Evolutionary conservation across 768 basidiomycete species (phyloP).

Genomic region (Ramaria sp.): DNA sequence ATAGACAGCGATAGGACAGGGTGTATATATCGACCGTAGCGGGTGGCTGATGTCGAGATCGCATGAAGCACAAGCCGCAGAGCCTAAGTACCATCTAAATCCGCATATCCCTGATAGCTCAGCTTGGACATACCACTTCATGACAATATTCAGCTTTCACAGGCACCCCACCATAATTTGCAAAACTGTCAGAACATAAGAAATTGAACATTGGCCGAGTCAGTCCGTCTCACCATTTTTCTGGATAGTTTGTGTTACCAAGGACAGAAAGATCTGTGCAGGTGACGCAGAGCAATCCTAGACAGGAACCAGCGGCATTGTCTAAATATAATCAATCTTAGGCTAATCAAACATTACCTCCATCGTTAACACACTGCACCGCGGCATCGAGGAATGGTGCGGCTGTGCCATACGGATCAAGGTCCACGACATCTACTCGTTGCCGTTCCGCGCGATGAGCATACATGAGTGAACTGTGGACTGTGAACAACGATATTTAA

Average conservation of each 20-base stretch:
- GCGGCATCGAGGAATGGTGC: slow-evolving; percentile 95
- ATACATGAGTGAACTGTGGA: slow-evolving; percentile 76
- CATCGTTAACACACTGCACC: slow-evolving; percentile 79
- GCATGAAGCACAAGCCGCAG: slow-evolving; percentile 85
- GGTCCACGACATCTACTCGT: slow-evolving; percentile 89
- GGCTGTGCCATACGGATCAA: slow-evolving; percentile 97
- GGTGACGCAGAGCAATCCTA: slow-evolving; percentile 87
- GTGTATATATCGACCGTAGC: slow-evolving; percentile 87
- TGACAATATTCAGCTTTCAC: slow-evolving; percentile 92
- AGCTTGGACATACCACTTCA: slow-evolving; percentile 54
- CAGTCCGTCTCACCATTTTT: slow-evolving; percentile 67
- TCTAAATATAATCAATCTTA: neutral
- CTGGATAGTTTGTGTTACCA: slow-evolving; percentile 88
- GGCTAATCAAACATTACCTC: slow-evolving; percentile 38
- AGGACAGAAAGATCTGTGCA: slow-evolving; percentile 94
- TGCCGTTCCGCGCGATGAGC: slow-evolving; percentile 60
- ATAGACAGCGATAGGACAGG: slow-evolving; percentile 88
- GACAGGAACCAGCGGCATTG: neutral
- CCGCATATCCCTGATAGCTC: neutral
- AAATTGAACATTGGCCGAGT: neutral
- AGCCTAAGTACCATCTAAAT: slow-evolving; percentile 37
- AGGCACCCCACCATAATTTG: slow-evolving; percentile 90
- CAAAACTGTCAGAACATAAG: slow-evolving; percentile 42
- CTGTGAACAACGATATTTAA: neutral
- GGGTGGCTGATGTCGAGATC: slow-evolving; percentile 74